These are phyloP conservation scores for Histomonas meleagridis DNA, from an alignment of 208 protist genomes.

Conservation along the genomic window DNA sequence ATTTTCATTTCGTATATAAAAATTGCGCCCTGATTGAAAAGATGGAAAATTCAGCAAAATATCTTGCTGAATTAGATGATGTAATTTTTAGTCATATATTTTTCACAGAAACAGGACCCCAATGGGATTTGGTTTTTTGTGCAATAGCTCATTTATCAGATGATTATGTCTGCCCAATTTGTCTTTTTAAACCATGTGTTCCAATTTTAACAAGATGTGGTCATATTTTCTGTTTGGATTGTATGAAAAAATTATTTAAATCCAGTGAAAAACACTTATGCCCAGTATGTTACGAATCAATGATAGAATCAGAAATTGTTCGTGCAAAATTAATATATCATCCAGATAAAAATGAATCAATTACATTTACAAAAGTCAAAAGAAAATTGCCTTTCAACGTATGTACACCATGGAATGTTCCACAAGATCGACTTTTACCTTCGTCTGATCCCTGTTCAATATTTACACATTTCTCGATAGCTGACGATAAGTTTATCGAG, in stretches of 20 bases:
- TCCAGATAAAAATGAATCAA: not conserved
- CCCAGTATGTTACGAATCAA: not conserved
- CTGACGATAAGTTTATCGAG: not conserved
- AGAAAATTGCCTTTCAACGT: not conserved
- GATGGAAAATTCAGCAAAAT: too few species aligned
- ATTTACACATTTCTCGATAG: not conserved
- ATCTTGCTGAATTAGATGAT: not conserved
- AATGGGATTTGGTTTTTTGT: not conserved
- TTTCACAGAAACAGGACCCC: not conserved
- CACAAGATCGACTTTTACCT: not conserved
- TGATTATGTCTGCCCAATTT: conserved; percentile 23
- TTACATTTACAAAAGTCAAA: not conserved
- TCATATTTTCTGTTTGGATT: conserved; percentile 9
- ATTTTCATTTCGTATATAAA: too few species aligned
- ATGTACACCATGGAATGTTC: not conserved
- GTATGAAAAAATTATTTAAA: not conserved
- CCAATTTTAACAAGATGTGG: not conserved
- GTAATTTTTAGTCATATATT: conserved; percentile 12
- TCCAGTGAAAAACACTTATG: not conserved
- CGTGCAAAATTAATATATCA: not conserved
- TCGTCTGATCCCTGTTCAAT: not conserved
- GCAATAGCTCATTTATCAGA: not conserved
- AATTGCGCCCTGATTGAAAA: too few species aligned
- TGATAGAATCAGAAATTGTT: not conserved
- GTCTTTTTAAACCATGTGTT: not conserved